Base-by-base conservation (phyloP, 768 basidiomycete species). In the Trametes meyenii region DNA sequence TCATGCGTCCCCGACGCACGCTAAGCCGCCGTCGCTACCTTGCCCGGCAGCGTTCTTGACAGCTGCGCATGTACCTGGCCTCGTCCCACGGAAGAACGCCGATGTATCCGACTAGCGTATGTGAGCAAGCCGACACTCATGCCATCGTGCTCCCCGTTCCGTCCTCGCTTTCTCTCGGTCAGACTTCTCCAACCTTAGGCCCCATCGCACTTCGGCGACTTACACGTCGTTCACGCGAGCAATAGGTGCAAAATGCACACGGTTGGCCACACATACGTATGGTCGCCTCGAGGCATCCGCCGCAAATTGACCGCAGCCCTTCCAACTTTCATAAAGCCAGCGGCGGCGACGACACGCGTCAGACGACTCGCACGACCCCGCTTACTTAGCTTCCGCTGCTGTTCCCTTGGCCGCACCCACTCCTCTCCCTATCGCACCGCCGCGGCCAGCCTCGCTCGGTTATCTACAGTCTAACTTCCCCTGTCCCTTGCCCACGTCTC, bases 131-230 rank as follows among this genome's bases (percentile, higher is more conserved):
- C 13, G 45, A 46, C 19, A 46, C 21, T 21, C 21, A 2, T 23
- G 45, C 13, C 10, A 12, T 12, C 45, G 23, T 11, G n/a, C 35
- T n/a, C 8, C 52, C 24, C 23, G 4, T 42, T 43, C 24, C 23
- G 40, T 53, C 40, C 17, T 50, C 35, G 36, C 50, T n/a, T 50
- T 50, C 35, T 36, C 50, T 50, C 50, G 45, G 11, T 13, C 26
- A 3, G 16, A 21, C 43, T 46, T 46, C 45, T 46, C 45, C 45
- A 23, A 46, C 45, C 23, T 56, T 35, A 43, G 26, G 0, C 62
- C 76, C 33, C 51, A 64, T 80, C 35, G 77, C 74, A 2, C 73
- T 74, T 52, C 51, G 51, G 43, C 19, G 46, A n/a, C 1, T n/a
- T 44, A 52, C n/a, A 11, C n/a, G 21, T 10, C 23, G 16, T 23